Evolutionary conservation across 805 yeast species (phyloP).

Genomic region (Wickerhamiella hasegawae): DNA sequence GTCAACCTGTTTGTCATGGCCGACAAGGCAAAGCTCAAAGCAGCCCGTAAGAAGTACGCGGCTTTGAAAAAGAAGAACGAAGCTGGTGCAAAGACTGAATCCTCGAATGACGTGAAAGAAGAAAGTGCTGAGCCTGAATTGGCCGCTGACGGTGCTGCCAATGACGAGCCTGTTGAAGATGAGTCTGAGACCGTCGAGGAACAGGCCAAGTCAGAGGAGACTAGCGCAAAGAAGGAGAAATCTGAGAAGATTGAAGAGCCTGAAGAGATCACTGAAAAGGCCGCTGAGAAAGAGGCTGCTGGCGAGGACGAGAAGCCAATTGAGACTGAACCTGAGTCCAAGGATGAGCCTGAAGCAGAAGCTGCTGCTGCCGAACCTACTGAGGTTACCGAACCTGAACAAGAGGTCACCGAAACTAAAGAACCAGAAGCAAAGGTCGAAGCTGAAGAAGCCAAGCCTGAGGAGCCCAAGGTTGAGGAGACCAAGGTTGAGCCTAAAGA

Average conservation of each 20-base stretch:
- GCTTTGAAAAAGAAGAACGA: slow-evolving; percentile 47
- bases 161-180: background rate
- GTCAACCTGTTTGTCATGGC: too few species aligned
- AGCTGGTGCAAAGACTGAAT: slow-evolving; percentile 10
- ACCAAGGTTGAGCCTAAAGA: background rate
- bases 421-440: background rate
- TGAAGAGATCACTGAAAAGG: too few species aligned
- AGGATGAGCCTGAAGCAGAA: background rate
- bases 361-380: background rate
- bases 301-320: background rate
- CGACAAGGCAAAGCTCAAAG: slow-evolving; percentile 40
- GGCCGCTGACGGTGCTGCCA: slow-evolving; percentile 2
- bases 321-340: slow-evolving; percentile 1
- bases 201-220: background rate
- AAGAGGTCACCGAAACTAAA: background rate
- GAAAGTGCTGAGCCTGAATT: slow-evolving; percentile 5
- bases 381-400: background rate
- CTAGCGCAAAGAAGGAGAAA: slow-evolving; percentile 1
- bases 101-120: slow-evolving; percentile 7
- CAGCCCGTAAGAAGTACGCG: slow-evolving; percentile 58
- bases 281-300: background rate
- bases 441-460: slow-evolving; percentile 9
- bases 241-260: background rate
- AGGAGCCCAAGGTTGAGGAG: slow-evolving; percentile 2
- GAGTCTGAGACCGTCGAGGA: background rate